Percentiles rank a stretch among this genome's conserved stretches.
Evolutionary conservation across 768 basidiomycete species (phyloP).

Genomic region (Ramaria rubella): DNA sequence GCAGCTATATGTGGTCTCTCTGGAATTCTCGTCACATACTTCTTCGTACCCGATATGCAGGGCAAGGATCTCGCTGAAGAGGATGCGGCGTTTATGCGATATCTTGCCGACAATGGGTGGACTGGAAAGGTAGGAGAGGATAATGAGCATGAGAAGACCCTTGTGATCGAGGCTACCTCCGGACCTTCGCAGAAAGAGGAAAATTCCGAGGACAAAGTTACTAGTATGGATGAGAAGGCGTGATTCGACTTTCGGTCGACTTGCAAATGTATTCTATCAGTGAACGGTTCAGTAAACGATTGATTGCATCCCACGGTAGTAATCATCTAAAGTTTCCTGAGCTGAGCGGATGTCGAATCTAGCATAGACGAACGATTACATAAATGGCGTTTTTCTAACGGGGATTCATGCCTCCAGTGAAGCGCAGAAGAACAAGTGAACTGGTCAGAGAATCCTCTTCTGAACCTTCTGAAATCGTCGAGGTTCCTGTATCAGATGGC

Average conservation of each 20-base stretch:
- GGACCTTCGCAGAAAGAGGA: too few species aligned
- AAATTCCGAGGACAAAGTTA: too few species aligned
- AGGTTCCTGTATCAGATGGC: constrained; percentile 20
- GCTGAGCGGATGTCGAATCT: neutral
- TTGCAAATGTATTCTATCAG: too few species aligned
- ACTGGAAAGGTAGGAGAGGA: constrained; percentile 55
- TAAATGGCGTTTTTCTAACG: neutral
- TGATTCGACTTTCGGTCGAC: too few species aligned
- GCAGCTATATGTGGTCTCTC: constrained; percentile 60
- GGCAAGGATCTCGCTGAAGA: constrained; percentile 61
- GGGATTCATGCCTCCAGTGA: constrained; percentile 21
- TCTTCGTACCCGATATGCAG: constrained; percentile 64
- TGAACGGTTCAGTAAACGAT: too few species aligned
- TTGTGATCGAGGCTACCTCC: too few species aligned
- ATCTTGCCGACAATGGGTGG: constrained; percentile 60
- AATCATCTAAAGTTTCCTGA: too few species aligned
- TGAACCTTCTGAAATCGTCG: neutral
- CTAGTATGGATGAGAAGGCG: too few species aligned
- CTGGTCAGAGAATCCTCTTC: constrained; percentile 9
- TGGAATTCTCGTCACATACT: constrained; percentile 59
- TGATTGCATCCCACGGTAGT: too few species aligned
- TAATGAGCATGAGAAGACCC: constrained; percentile 30
- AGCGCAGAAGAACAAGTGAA: constrained; percentile 25
- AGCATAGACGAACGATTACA: neutral
- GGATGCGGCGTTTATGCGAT: constrained; percentile 54